These are phyloP conservation scores for Mycena vitilis DNA, from an alignment of 768 basidiomycete species.

Conservation along the genomic window DNA sequence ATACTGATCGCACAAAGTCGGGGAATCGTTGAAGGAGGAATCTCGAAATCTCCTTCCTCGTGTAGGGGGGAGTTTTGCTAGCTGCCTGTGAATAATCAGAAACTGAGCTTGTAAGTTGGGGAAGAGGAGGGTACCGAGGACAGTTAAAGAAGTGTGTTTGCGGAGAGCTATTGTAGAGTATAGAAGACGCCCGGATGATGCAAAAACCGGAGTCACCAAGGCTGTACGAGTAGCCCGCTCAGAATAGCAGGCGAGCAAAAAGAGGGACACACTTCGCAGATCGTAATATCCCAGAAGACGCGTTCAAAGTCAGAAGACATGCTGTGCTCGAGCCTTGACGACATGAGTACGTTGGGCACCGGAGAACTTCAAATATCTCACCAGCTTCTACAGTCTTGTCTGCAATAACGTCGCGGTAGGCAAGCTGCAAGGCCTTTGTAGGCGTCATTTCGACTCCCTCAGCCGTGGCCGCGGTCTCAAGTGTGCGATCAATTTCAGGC, in stretches of 20 bases:
- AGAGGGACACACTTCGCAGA: conserved; percentile 71
- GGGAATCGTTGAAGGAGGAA: conserved; percentile 53
- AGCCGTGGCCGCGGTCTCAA: conserved; percentile 71
- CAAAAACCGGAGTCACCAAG: conserved; percentile 26
- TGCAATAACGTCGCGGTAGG: conserved; percentile 76
- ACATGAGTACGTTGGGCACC: conserved; percentile 34
- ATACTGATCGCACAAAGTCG: conserved; percentile 58
- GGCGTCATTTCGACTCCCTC: conserved; percentile 86
- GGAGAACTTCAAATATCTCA: conserved; percentile 51
- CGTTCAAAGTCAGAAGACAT: conserved; percentile 79
- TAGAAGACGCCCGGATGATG: conserved; percentile 63
- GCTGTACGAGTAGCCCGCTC: conserved; percentile 21
- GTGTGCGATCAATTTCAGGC: conserved; percentile 83
- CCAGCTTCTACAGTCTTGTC: conserved; percentile 77
- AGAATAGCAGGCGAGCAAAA: conserved; percentile 11
- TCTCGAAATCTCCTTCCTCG: conserved; percentile 61
- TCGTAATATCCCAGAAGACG: conserved; percentile 78
- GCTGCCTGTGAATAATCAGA: conserved; percentile 52
- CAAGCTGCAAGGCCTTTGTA: conserved; percentile 75
- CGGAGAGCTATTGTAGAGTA: conserved; percentile 63
- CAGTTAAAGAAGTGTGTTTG: conserved; percentile 71
- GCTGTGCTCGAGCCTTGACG: conserved; percentile 85
- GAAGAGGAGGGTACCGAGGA: conserved; percentile 54
- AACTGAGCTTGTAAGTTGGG: conserved; percentile 32
- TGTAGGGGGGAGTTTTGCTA: conserved; percentile 64